Percentiles rank a stretch among this genome's conserved stretches.
phyloP scores from a whole-genome alignment of 176 grass and related monocot species.

The Phoenix dactylifera region DNA sequence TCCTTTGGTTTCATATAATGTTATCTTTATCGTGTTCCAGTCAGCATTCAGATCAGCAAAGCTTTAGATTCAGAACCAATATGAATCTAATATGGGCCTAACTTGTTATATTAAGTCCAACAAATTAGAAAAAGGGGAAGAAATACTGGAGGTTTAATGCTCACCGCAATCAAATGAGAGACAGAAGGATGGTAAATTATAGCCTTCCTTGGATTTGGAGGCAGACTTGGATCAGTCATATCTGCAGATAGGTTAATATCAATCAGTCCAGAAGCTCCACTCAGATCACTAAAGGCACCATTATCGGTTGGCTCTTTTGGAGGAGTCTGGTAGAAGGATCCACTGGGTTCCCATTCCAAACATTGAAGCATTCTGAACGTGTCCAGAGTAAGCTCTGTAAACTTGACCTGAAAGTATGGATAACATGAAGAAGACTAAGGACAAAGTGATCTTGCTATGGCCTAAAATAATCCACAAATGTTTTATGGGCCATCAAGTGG shows the following conservation, averaged over 20 bases:
- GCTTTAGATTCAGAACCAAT: too few species aligned
- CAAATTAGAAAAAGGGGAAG: too few species aligned
- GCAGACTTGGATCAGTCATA: slow-evolving; percentile 79
- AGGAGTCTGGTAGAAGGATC: slow-evolving; percentile 55
- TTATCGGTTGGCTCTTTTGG: slow-evolving; percentile 82
- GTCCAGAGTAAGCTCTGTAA: slow-evolving; percentile 90
- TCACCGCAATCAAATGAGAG: slow-evolving; percentile 85
- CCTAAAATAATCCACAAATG: too few species aligned
- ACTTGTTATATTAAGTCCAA: too few species aligned
- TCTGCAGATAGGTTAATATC: slow-evolving; percentile 90
- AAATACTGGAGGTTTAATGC: slow-evolving; percentile 3
- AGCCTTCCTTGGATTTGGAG: slow-evolving; percentile 89
- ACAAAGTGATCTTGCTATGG: too few species aligned
- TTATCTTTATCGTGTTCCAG: too few species aligned
- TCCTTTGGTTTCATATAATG: too few species aligned
- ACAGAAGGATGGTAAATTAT: slow-evolving; percentile 81
- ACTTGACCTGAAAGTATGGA: slow-evolving; percentile 60
- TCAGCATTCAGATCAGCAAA: too few species aligned
- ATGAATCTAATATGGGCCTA: too few species aligned
- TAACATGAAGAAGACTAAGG: background rate
- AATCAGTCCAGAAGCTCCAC: slow-evolving; percentile 83
- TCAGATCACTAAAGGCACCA: slow-evolving; percentile 83
- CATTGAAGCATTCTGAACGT: slow-evolving; percentile 90
- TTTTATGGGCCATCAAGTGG: too few species aligned
- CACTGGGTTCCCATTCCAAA: slow-evolving; percentile 93